Evolutionary conservation across 305 asterid genomes (phyloP).

Genomic region (Ilex paraguariensis): DNA sequence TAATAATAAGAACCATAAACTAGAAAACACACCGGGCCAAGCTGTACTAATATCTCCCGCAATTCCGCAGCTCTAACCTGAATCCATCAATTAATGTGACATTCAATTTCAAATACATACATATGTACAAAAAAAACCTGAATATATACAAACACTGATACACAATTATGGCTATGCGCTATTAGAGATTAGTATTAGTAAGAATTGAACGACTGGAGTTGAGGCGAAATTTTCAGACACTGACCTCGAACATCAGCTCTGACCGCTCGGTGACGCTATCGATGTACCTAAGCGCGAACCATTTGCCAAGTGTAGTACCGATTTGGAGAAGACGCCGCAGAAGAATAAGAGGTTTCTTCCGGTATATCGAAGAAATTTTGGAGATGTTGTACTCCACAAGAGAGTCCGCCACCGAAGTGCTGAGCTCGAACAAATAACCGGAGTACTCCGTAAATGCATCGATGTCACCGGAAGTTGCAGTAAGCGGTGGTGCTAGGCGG

Average conservation of each 20-base stretch:
- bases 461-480: conserved; percentile 34
- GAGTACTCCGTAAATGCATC: conserved; percentile 84
- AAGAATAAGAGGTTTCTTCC: conserved; percentile 71
- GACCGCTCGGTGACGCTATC: conserved; percentile 60
- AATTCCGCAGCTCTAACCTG: conserved; percentile 89
- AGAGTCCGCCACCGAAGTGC: conserved; percentile 76
- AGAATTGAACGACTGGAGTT: no score
- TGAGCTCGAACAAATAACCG: conserved; percentile 67
- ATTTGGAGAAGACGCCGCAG: conserved; percentile 75
- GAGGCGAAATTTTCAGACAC: background rate
- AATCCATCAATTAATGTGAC: background rate
- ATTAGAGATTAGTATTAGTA: no score
- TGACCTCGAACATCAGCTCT: conserved; percentile 78
- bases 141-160: no score
- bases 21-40: conserved; percentile 73
- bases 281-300: conserved; percentile 85
- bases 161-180: no score
- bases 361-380: conserved; percentile 52
- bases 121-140: no score
- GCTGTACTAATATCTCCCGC: conserved; percentile 79
- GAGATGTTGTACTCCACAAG: conserved; percentile 54
- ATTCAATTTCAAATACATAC: no score
- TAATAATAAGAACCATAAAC: background rate
- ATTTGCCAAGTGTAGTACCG: conserved; percentile 73
- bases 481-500: conserved; percentile 15